Percentiles rank a stretch among this genome's conserved stretches.
phyloP scores from a whole-genome alignment of 495 filamentous ascomycete genomes.

The Trichoderma virens region DNA sequence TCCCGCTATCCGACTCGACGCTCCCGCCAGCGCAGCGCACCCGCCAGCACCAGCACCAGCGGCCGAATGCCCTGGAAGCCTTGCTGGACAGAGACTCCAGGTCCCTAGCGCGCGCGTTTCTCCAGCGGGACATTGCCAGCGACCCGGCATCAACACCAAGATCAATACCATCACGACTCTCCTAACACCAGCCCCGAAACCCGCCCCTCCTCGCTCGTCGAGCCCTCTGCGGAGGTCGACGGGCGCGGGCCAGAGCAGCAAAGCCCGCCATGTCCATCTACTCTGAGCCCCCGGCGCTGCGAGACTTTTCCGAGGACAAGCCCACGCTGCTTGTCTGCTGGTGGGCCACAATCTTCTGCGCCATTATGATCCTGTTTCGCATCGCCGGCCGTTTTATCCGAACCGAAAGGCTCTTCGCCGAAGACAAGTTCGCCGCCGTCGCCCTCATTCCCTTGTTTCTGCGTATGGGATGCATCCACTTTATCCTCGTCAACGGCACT shows the following conservation, averaged over 20 bases:
- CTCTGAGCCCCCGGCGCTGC: conserved; percentile 51
- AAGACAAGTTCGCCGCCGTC: conserved; percentile 79
- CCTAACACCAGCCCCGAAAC: background rate
- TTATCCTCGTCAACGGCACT: conserved; percentile 75
- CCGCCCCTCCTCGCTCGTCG: conserved; percentile 40
- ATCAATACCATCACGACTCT: background rate
- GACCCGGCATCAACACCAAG: background rate
- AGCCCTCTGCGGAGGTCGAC: conserved; percentile 54
- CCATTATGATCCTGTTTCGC: conserved; percentile 71
- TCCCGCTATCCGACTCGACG: background rate
- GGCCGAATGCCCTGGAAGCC: background rate
- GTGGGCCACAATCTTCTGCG: conserved; percentile 83
- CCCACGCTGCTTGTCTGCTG: conserved; percentile 83
- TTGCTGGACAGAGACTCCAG: background rate
- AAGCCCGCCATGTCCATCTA: conserved; percentile 42
- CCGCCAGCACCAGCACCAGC: background rate
- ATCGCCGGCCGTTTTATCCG: conserved; percentile 72
- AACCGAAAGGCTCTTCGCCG: conserved; percentile 70
- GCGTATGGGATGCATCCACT: conserved; percentile 82
- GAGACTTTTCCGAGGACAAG: conserved; percentile 51
- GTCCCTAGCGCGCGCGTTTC: background rate
- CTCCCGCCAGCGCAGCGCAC: background rate
- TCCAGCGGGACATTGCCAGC: background rate
- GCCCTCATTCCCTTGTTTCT: conserved; percentile 71
- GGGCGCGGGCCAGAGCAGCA: conserved; percentile 33